Base-by-base conservation (phyloP, 495 filamentous ascomycete species). In the Penicillium antarcticum region DNA sequence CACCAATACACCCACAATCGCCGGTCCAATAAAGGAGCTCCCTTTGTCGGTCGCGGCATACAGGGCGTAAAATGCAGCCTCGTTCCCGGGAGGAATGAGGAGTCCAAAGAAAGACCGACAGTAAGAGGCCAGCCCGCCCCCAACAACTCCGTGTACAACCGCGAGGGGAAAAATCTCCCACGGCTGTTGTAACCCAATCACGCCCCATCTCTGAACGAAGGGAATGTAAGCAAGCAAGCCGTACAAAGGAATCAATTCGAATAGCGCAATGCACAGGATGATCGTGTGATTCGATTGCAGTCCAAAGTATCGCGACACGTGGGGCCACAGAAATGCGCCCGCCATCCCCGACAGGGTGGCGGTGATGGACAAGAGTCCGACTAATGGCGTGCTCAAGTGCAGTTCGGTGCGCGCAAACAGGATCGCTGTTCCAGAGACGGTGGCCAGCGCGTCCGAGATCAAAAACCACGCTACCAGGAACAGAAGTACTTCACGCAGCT, bases 1-100 rank as follows among this genome's bases (percentile, higher is more conserved):
- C 14, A 90, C 89, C 17, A 96, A 87, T 8, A 83, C 75, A 0
- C 91, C 91, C 0, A 96, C 91, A 50, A 96, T 87, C 1, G 89
- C 86, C 10, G 91, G 91, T 0, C 91, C 91, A 55, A 96, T 91
- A 24, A 96, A 80, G 52, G 86, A 90, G 23, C 86, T 90, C 0
- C 91, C 91, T 64, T 96, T 96, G 61, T 96, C 91, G 7, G 91
- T 96, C 43, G 94, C 92, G 3, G 91, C 91, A 57, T 95, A 96
- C 5, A 96, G 77, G 0, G 91, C 91, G 67, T 91, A 96, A 59
- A 96, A 96, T 0, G 91, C 89, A 0, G 91, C 91, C 65, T 96
- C 91, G 23, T 79, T 89, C n/a, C 91, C 91, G 0, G 89, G 89
- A 4, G 91, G 91, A 60, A 96, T 82, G 42, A 96, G 71, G 65